Conservation (phyloP, 2,329 filamentous ascomycete species). For the Lojkania enalia region DNA sequence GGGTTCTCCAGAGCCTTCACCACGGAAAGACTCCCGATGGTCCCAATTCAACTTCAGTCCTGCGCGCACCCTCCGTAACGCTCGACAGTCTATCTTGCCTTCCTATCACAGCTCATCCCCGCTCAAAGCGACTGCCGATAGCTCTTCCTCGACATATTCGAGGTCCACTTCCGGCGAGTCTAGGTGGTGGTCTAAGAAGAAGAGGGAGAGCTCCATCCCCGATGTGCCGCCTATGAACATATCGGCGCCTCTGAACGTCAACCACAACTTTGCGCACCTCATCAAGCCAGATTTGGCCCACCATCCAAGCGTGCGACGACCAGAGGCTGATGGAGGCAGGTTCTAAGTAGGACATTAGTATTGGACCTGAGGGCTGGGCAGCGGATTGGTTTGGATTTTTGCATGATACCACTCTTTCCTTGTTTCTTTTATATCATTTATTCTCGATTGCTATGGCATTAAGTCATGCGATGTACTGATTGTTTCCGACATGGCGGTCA, state of each 20-base stretch:
- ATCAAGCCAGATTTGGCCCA: slow-evolving; percentile 60
- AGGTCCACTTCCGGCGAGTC: slow-evolving; percentile 32
- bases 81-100: slow-evolving; percentile 49
- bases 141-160: slow-evolving; percentile 39
- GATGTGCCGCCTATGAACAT: slow-evolving; percentile 56
- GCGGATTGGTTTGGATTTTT: slow-evolving; percentile 8
- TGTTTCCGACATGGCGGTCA: too few relatives aligned
- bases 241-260: slow-evolving; percentile 58
- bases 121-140: slow-evolving; percentile 26
- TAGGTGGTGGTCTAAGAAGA: slow-evolving; percentile 12
- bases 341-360: slow-evolving; percentile 18
- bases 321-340: slow-evolving; percentile 35
- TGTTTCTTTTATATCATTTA: slow-evolving; percentile 8
- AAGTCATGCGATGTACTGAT: too few relatives aligned
- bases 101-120: slow-evolving; percentile 50
- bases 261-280: slow-evolving; percentile 58
- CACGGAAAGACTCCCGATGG: slow-evolving; percentile 29
- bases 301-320: slow-evolving; percentile 50
- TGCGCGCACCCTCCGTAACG: slow-evolving; percentile 43
- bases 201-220: slow-evolving; percentile 47
- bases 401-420: slow-evolving; percentile 41
- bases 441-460: too few relatives aligned
- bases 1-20: slow-evolving; percentile 35
- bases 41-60: slow-evolving; percentile 37
- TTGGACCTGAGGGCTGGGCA: background rate